Evolutionary conservation across 1,284 basidiomycete species (phyloP).

Genomic region (Sanguinoderma infundibulare): DNA sequence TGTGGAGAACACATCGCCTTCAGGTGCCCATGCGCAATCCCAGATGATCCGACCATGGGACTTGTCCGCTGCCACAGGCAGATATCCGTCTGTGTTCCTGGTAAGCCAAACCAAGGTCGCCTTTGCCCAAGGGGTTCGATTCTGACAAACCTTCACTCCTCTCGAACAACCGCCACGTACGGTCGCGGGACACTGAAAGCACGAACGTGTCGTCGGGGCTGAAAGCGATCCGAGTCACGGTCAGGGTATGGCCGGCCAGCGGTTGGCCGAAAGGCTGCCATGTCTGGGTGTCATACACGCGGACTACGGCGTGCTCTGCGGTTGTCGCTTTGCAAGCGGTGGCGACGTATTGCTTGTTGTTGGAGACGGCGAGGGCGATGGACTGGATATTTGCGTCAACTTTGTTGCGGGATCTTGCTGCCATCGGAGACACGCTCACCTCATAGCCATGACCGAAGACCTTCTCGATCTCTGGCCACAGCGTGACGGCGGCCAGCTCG

Average conservation of each 20-base stretch:
- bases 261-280: slow-evolving; percentile 76
- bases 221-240: slow-evolving; percentile 90
- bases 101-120: background rate
- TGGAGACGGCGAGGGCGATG: slow-evolving; percentile 78
- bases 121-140: background rate
- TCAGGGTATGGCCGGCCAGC: slow-evolving; percentile 85
- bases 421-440: slow-evolving; percentile 44
- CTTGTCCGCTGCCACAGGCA: slow-evolving; percentile 72
- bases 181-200: slow-evolving; percentile 88
- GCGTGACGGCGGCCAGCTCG: slow-evolving; percentile 81
- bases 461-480: slow-evolving; percentile 98
- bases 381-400: slow-evolving; percentile 50
- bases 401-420: background rate
- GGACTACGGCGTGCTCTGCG: slow-evolving; percentile 88
- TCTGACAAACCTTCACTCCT: slow-evolving; percentile 43
- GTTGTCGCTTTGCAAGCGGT: slow-evolving; percentile 91
- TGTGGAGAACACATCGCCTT: slow-evolving; percentile 84
- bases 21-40: slow-evolving; percentile 87
- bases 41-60: slow-evolving; percentile 94
- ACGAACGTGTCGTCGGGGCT: slow-evolving; percentile 82
- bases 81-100: slow-evolving; percentile 51
- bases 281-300: slow-evolving; percentile 76
- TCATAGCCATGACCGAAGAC: slow-evolving; percentile 99
- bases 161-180: slow-evolving; percentile 90
- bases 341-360: slow-evolving; percentile 75